phyloP scores from a whole-genome alignment of 345 rosid genomes.

The Arabis hirsuta region DNA sequence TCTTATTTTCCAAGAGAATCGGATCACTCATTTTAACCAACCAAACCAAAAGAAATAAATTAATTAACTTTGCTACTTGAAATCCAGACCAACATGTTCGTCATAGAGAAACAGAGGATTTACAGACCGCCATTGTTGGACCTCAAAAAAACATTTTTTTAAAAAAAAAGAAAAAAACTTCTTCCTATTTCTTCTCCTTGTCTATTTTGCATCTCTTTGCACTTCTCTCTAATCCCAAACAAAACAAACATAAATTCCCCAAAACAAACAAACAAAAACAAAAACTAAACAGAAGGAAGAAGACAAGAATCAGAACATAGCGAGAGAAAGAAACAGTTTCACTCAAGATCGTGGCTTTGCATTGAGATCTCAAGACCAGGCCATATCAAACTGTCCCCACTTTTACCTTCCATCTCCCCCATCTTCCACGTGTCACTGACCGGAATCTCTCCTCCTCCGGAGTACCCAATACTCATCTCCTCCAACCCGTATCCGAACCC shows the following conservation, averaged over 20 bases:
- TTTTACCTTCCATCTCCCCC: conserved; percentile 49
- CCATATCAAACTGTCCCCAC: conserved; percentile 80
- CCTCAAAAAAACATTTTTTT: neutral
- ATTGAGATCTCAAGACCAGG: conserved; percentile 86
- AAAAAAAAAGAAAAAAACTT: conserved; percentile 7
- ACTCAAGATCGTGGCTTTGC: conserved; percentile 68
- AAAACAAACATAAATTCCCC: conserved; percentile 25
- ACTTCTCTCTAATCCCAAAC: conserved; percentile 11
- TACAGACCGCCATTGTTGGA: conserved; percentile 33
- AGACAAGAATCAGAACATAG: neutral
- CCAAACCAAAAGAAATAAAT: neutral
- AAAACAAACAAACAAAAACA: conserved; percentile 11
- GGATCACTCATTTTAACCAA: conserved; percentile 3
- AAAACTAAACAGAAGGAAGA: conserved; percentile 26
- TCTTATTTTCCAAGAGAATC: neutral
- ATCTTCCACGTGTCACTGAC: conserved; percentile 69
- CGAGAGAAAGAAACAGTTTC: conserved; percentile 35
- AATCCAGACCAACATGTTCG: conserved; percentile 33
- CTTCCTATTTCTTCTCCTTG: conserved; percentile 8
- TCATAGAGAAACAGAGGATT: conserved; percentile 32
- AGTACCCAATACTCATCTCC: conserved; percentile 63
- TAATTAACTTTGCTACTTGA: neutral
- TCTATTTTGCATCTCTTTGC: no score
- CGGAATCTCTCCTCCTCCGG: conserved; percentile 31
- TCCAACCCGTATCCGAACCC: conserved; percentile 66